Conservation (phyloP, 352 stramenopile genomes). For the Pythium phragmiticola region DNA sequence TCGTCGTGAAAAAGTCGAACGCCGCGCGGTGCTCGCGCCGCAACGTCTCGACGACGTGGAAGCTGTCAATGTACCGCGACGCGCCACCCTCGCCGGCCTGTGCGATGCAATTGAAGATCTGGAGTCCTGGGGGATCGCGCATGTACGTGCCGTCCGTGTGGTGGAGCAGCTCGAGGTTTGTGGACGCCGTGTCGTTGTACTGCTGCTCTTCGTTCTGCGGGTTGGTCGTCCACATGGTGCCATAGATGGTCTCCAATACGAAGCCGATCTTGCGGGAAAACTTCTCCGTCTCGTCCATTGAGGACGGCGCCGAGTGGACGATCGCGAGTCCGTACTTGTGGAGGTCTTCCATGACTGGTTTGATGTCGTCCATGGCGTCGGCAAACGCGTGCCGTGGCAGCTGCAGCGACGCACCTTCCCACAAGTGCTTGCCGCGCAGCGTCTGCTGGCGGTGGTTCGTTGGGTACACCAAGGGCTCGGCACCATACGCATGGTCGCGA, state of each 20-base stretch:
- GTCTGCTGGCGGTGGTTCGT: conserved; percentile 57
- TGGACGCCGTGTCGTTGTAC: conserved; percentile 89
- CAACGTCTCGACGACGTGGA: conserved; percentile 73
- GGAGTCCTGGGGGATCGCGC: conserved; percentile 77
- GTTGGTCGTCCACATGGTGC: conserved; percentile 89
- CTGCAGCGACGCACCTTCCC: conserved; percentile 40
- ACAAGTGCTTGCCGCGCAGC: conserved; percentile 50
- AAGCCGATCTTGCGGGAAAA: conserved; percentile 85
- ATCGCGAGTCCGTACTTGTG: conserved; percentile 72
- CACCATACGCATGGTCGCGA: conserved; percentile 66
- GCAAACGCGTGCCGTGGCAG: conserved; percentile 52
- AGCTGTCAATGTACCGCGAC: conserved; percentile 81
- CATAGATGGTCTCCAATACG: conserved; percentile 86
- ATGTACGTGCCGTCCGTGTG: conserved; percentile 91
- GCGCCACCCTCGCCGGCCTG: conserved; percentile 71
- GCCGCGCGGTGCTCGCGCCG: conserved; percentile 51
- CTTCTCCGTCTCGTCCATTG: conserved; percentile 78
- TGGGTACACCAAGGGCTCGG: conserved; percentile 45
- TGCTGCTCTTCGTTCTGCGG: conserved; percentile 58
- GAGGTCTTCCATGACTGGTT: conserved; percentile 68
- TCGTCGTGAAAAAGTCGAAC: conserved; percentile 70
- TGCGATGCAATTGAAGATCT: conserved; percentile 89
- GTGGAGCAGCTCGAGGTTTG: conserved; percentile 78
- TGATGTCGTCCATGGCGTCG: conserved; percentile 47
- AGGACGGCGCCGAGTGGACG: conserved; percentile 57